Base-by-base conservation (phyloP, 2,329 filamentous ascomycete genomes). In the Huntiella moniliformis region DNA sequence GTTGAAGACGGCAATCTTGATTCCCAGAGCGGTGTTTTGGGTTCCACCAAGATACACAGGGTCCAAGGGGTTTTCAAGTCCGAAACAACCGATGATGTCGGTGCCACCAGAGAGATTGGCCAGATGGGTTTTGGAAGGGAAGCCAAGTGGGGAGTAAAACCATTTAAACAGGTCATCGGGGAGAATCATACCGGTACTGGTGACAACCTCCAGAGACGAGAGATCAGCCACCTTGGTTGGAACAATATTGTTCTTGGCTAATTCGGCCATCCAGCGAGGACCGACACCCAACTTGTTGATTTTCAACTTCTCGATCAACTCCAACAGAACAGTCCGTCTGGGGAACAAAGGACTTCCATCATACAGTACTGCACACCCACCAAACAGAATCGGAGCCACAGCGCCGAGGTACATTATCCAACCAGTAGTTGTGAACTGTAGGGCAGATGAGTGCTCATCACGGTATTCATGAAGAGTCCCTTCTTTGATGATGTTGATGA, bases 341-440 rank as follows among this genome's bases (percentile, higher is more conserved):
- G 84, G 84, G 39, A 76, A 62, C 59, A 92, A 85, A 0, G 84
- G 84, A 6, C 77, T 84, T 3, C 84, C 85, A 56, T 92, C 84
- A 57, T 92, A 92, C n/a, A 88, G 64, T 1, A 92, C 60, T 1
- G 71, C 65, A 4, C 73, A 67, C 0, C 67, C 66, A 5, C 82
- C 82, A 35, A 67, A 61, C 1, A 79, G 54, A 5, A 88, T 64
- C 3, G 67, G 64, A 15, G 67, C 65, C 0, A 83, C 64, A 34
- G 69, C 71, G 2, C 67, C 62, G 6, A 86, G 63, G 56, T 88
- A 91, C 84, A 93, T 92, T 61, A 93, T 91, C 84, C 84, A 92
- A 0, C 82, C 80, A 0, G 80, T 85, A 0, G 76, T 80, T 1
- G 76, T 74, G 55, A 70, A 74, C 57, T 75, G 70, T 48, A 75